These are phyloP conservation scores for Takashimella tepidaria DNA, from an alignment of 1,284 basidiomycete species.

Conservation along the genomic window DNA sequence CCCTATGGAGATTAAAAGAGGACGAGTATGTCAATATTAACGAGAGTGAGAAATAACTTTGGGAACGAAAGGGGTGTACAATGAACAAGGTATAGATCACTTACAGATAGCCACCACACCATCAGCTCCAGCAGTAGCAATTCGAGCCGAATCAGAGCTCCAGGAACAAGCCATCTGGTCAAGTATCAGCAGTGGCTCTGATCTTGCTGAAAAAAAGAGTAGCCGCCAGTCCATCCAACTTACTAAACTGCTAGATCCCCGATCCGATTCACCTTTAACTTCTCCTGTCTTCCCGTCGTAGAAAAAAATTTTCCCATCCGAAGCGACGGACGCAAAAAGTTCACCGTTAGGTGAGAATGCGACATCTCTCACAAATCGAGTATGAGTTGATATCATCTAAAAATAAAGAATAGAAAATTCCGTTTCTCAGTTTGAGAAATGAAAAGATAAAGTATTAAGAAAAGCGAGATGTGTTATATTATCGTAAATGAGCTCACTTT, in stretches of 20 bases:
- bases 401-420: too few relatives aligned
- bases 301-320: slow-evolving; percentile 80
- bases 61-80: too few relatives aligned
- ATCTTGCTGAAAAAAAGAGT: not conserved
- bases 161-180: slow-evolving; percentile 71
- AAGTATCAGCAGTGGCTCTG: not conserved
- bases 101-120: slow-evolving; percentile 79
- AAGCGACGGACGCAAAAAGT: slow-evolving; percentile 82
- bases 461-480: not conserved
- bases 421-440: too few relatives aligned
- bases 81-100: too few relatives aligned
- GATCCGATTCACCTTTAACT: slow-evolving; percentile 60
- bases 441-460: too few relatives aligned
- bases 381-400: slow-evolving; percentile 77
- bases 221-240: slow-evolving; percentile 39
- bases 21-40: not conserved
- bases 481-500: slow-evolving; percentile 53
- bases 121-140: slow-evolving; percentile 83
- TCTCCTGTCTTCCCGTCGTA: slow-evolving; percentile 92
- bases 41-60: not conserved
- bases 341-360: slow-evolving; percentile 75
- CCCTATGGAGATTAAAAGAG: too few relatives aligned
- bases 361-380: slow-evolving; percentile 91
- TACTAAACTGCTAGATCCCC: slow-evolving; percentile 62
- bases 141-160: slow-evolving; percentile 65